These are phyloP conservation scores for Adansonia grandidieri DNA, from an alignment of 441 rosid genomes.

Conservation along the genomic window DNA sequence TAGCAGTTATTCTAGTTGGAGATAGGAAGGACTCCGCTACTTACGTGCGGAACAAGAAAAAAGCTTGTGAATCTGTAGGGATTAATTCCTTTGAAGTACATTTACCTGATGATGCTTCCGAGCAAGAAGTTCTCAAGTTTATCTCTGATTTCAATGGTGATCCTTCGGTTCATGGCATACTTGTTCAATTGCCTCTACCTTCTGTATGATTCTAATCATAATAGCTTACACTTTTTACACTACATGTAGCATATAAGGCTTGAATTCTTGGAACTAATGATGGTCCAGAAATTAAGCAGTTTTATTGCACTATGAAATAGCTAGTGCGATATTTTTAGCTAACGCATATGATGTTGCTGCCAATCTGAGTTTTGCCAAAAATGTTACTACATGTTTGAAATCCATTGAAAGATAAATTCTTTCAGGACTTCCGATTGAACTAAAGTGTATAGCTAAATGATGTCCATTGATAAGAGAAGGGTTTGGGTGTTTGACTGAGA, in stretches of 20 bases:
- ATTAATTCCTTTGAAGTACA: slow-evolving; percentile 67
- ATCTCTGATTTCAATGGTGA: slow-evolving; percentile 64
- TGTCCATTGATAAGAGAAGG: neutral
- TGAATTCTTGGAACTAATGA: neutral
- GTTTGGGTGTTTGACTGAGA: neutral
- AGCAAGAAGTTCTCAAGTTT: slow-evolving; percentile 62
- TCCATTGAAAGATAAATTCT: neutral
- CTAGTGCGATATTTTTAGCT: neutral
- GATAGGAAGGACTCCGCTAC: slow-evolving; percentile 86
- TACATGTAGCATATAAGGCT: neutral
- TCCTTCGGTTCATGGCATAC: slow-evolving; percentile 84
- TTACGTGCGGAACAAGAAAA: slow-evolving; percentile 85
- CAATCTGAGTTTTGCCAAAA: slow-evolving; percentile 8
- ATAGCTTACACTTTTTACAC: neutral
- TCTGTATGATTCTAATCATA: slow-evolving; percentile 47
- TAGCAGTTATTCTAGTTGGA: slow-evolving; percentile 86
- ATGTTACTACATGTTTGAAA: neutral
- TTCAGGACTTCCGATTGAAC: neutral
- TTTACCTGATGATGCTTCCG: slow-evolving; percentile 60
- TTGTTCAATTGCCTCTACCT: slow-evolving; percentile 87
- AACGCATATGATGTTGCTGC: neutral
- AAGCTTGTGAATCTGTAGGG: slow-evolving; percentile 81
- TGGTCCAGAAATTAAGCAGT: neutral
- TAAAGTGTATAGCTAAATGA: neutral
- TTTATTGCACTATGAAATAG: slow-evolving; percentile 7